Evolutionary conservation across 2,329 filamentous ascomycete species (phyloP), one percentile per base, ranked within the genome.

Genomic region (Fusarium tjaetaba): DNA sequence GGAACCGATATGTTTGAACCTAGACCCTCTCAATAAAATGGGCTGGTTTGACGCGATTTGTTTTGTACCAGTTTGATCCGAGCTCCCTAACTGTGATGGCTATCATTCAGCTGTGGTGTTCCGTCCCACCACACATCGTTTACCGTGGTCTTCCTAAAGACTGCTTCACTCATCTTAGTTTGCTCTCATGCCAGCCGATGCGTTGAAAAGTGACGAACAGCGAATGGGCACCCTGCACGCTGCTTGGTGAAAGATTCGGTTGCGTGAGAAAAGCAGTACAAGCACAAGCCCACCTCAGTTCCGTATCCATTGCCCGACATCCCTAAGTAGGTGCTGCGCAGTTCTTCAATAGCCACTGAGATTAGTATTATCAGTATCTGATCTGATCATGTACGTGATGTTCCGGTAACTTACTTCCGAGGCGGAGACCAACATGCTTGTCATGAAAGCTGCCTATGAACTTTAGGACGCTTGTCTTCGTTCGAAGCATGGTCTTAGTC

Each of bases 341-440:
- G 32, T 51, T 69, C 66, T 24, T 57, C 57, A 8, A 69, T 39
- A 1, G 64, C 51, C 45, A 69, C 66, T 69, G 7, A 22, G 11
- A 15, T 4, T 7, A 16, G 8, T 15, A 7, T 20, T 16, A 16
- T 66, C 13, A 66, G 49, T 28, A 38, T 16, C 7, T n/a, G 11
- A 42, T 15, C 7, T n/a, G 11, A 11, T 7, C 11, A 24, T 10
- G 3, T 13, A 3, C 5, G 10, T 15, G 14, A 42, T n/a, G 3
- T 28, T n/a, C 7, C n/a, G 1, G 18, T 10, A 8, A 38, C 67
- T 42, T 52, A 69, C 63, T 41, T 7, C 43, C 49, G 2, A 69
- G n/a, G 15, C 30, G 41, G 0, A 69, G 1, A 22, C 56, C 58
- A 11, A 28, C 34, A 3, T 52, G 4, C 2, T 34, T 32, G n/a